Base-by-base conservation (phyloP, 306 rosid genomes). In the Dalbergia cultrata region DNA sequence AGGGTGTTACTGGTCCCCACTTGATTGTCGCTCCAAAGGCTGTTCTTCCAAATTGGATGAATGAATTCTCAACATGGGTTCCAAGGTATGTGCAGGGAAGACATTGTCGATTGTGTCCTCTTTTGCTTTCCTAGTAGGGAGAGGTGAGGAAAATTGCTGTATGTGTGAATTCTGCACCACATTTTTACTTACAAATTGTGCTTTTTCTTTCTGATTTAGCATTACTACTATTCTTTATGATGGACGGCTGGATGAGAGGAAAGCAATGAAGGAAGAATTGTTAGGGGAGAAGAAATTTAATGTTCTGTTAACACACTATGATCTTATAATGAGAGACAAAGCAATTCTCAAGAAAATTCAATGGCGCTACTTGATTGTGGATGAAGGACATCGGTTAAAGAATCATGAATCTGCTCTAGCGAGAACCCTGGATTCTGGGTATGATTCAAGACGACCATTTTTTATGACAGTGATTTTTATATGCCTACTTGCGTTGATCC, bases 1-100 rank as follows among this genome's bases (percentile, higher is more conserved):
- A 96, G 88, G 97, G 91, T 57, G 99, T 96, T 69, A 70, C 87
- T 67, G 99, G 99, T 31, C 99, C 99, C 72, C 93, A 96, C 86
- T 91, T 96, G 90, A 92, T 96, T 71, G 98, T 96, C 63, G 99
- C 99, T 79, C 99, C 99, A 47, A 96, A 96, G 90, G 99, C 99
- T 70, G 99, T 96, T 62, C 85, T 96, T 44, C 99, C 99, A 43
- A 96, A 96, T 84, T 96, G 99, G 99, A 85, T 93, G 22, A 76
- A 8, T 81, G 99, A 96, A 86, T 96, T 96, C 77, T 78, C 99
- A 63, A 64, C 91, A 82, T 96, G 99, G 99, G 98, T 88, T 83
- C 99, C 99, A 57, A 93, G 97, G 99, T 96, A 87, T 52, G 75
- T 76, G 54, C 76, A 50, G 53, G 13, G 71, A 66, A 74, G 61